phyloP scores from a whole-genome alignment of 805 yeast species.

The Candida pseudoglaebosa region DNA sequence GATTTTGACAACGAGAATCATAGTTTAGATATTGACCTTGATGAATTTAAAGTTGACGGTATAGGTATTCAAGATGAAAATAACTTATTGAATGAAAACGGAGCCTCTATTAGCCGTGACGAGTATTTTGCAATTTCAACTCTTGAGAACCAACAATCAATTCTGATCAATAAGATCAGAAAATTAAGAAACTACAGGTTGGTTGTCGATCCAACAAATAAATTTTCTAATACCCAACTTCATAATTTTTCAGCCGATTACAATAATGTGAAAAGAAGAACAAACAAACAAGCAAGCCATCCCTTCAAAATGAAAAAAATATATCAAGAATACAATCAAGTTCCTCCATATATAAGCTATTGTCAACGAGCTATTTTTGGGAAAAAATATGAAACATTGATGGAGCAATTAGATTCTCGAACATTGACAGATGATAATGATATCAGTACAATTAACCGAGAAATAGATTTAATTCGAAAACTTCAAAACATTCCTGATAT shows the following conservation, averaged over 20 bases:
- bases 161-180: neutral
- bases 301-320: neutral
- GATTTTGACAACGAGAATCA: conserved; percentile 4
- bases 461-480: conserved; percentile 1
- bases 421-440: neutral
- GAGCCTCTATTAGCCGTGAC: conserved; percentile 3
- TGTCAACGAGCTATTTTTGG: conserved; percentile 4
- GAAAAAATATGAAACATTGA: neutral
- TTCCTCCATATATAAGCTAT: conserved; percentile 3
- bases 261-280: neutral
- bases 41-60: neutral
- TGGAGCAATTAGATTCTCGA: neutral
- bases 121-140: conserved; percentile 4
- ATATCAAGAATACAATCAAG: conserved; percentile 1
- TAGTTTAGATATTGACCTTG: conserved; percentile 4
- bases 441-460: conserved; percentile 1
- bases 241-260: neutral
- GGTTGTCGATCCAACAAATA: neutral
- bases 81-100: neutral
- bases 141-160: neutral
- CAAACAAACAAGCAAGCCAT: neutral
- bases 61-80: neutral
- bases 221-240: neutral
- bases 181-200: neutral
- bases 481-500: neutral